Evolutionary conservation across 768 basidiomycete species (phyloP), one percentile per base, ranked within the genome.

Genomic region (Agrocybe chaxingu): DNA sequence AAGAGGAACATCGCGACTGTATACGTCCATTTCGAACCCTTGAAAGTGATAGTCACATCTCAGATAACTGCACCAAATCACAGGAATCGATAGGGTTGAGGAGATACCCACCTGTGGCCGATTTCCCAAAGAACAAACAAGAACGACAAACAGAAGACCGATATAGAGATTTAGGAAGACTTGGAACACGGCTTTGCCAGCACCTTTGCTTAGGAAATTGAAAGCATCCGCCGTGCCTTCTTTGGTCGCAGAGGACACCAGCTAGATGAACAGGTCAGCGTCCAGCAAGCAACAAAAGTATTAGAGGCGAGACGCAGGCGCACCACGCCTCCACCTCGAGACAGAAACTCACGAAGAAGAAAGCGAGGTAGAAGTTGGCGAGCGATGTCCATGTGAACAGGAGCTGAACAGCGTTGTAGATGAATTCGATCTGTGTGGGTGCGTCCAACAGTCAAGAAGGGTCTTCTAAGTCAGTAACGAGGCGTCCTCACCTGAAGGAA

Each of bases 311-410:
- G 11, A 37, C 7, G 9, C 36, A 8, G 16, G 42, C 32, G 16
- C 10, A 41, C 32, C 11, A 34, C 30, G 36, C 48, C 16, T 42
- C 32, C 18, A 31, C 12, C 47, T 16, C 24, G 47, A 43, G 41
- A 45, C 42, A 12, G 29, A 42, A 38, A 76, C 88, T 70, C 59
- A 91, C 88, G 69, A 94, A 95, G 79, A 89, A 95, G 75, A 95
- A 94, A 37, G 92, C 89, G 45, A 96, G 76, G 66, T 92, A 97
- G 71, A 93, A 97, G 66, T 95, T 96, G 31, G 91, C 94, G 39
- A 96, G 73, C 11, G 87, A 82, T 7, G 93, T 95, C 95, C 95
- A 98, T 10, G 93, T 89, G 68, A 98, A 97, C 48, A 97, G 37
- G 18, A 98, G 83, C 58, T 94, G 89, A 29, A 95, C 58, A 1